Conservation (phyloP, 1,284 basidiomycete species). For the Apiotrichum sp. region DNA sequence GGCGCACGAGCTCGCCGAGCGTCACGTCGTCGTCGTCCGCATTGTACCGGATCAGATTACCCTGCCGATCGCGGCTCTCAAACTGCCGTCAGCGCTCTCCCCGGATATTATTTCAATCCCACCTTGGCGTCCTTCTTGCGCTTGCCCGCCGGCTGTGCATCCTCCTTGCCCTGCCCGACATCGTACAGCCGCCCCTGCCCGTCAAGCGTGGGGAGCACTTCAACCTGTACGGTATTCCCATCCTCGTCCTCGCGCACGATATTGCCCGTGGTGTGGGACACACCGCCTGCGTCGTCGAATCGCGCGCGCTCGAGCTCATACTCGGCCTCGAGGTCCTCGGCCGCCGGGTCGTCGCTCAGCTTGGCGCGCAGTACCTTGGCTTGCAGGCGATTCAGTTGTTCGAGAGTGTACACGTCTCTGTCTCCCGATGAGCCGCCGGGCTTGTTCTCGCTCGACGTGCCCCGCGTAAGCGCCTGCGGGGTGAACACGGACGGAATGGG, state of each 20-base stretch:
- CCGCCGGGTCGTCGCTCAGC: conserved; percentile 67
- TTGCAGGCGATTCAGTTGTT: conserved; percentile 82
- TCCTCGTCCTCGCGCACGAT: conserved; percentile 22
- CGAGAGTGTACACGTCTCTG: conserved; percentile 43
- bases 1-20: conserved; percentile 83
- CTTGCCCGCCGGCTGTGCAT: conserved; percentile 47
- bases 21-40: conserved; percentile 82
- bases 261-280: conserved; percentile 43
- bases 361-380: conserved; percentile 88
- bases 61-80: conserved; percentile 85
- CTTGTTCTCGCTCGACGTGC: conserved; percentile 14
- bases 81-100: conserved; percentile 49
- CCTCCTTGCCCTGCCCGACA: conserved; percentile 60
- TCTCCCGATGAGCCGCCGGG: neutral
- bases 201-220: conserved; percentile 86
- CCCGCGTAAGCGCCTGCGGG: conserved; percentile 52
- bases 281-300: conserved; percentile 44
- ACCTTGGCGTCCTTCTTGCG: conserved; percentile 69
- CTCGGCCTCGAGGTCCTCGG: conserved; percentile 67
- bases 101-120: conserved; percentile 58
- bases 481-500: conserved; percentile 86
- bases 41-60: conserved; percentile 73
- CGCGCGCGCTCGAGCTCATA: conserved; percentile 63
- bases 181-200: conserved; percentile 82
- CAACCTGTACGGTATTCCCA: conserved; percentile 52